These are phyloP conservation scores for Verticillium zaregamsianum DNA, from an alignment of 2,329 filamentous ascomycete species.

Conservation along the genomic window DNA sequence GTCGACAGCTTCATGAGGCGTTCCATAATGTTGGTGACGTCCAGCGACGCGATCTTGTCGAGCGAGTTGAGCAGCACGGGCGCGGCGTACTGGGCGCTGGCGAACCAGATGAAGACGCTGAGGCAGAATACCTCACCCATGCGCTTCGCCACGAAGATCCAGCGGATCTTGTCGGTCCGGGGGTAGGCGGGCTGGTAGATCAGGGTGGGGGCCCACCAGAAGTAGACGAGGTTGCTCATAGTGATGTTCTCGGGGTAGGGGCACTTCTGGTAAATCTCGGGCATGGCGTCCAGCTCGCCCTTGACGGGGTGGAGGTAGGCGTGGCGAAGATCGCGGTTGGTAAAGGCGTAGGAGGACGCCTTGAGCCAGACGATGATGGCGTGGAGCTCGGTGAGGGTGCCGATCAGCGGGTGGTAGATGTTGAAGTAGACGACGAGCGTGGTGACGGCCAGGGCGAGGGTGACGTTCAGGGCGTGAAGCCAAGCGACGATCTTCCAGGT, in stretches of 20 bases:
- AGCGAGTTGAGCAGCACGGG: conserved; percentile 87
- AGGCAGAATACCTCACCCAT: conserved; percentile 72
- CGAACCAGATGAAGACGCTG: conserved; percentile 90
- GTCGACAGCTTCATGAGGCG: conserved; percentile 92
- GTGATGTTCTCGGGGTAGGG: conserved; percentile 93
- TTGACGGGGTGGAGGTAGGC: conserved; percentile 75
- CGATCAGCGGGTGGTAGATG: conserved; percentile 90
- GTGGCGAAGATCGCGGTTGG: conserved; percentile 90
- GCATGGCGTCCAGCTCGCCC: conserved; percentile 64
- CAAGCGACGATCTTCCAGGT: conserved; percentile 80
- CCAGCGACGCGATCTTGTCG: conserved; percentile 76
- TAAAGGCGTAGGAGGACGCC: conserved; percentile 91
- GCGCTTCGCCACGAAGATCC: conserved; percentile 83
- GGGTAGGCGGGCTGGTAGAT: conserved; percentile 98
- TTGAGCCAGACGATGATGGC: conserved; percentile 96
- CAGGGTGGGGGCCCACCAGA: conserved; percentile 96
- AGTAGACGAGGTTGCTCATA: conserved; percentile 82
- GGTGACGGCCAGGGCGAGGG: conserved; percentile 73
- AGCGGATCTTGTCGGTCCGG: conserved; percentile 74
- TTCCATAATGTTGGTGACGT: conserved; percentile 79
- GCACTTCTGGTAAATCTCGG: conserved; percentile 75
- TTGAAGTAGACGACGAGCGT: conserved; percentile 85
- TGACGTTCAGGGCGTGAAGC: conserved; percentile 79
- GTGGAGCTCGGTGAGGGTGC: conserved; percentile 84
- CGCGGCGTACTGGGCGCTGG: conserved; percentile 88